Evolutionary conservation across 495 filamentous ascomycete genomes (phyloP), one percentile per base, ranked within the genome.

Genomic region (Neurospora terricola): DNA sequence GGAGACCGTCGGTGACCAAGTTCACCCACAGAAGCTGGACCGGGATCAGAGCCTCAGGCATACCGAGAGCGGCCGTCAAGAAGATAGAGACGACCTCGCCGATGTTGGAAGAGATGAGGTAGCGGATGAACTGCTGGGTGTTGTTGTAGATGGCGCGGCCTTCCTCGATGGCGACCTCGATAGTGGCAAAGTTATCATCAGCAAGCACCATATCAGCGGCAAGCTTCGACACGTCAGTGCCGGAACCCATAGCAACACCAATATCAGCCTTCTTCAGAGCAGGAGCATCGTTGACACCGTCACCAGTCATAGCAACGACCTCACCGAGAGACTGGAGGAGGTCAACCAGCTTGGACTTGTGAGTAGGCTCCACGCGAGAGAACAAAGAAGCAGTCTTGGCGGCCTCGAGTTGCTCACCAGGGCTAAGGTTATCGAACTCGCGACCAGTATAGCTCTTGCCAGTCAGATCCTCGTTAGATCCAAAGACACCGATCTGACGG

Each of bases 21-120:
- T 99, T 99, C 74, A 99, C 96, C 96, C 96, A 99, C 71, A 99
- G 88, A 16, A 99, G 89, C 83, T 99, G 96, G 69, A 99, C 96
- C 11, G 96, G 96, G 75, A 98, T 94, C 75, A 99, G 86, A 76
- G 96, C 96, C 83, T 99, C 96, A 43, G 96, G 96, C 94, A 99
- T 97, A 73, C 96, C 96, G 71, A 94, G 84, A 5, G 96, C 96
- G 37, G 96, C 96, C 23, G 96, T 99, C 80, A 99, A 82, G 88
- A 99, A 99, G 81, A 99, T 99, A 21, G 96, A 99, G 11, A 99
- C 96, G 39, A 99, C 96, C 81, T 99, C 96, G 82, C 96, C 96
- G 69, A 99, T 99, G 84, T 99, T 99, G 38, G 94, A 98, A 10
- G 94, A 97, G 82, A 99, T 99, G 69, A 99, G 87, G 80, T 99